Percentiles rank a stretch among this genome's conserved stretches.
Evolutionary conservation across 164 flowering plant genomes (phyloP).

Genomic region (Vitis labrusca): DNA sequence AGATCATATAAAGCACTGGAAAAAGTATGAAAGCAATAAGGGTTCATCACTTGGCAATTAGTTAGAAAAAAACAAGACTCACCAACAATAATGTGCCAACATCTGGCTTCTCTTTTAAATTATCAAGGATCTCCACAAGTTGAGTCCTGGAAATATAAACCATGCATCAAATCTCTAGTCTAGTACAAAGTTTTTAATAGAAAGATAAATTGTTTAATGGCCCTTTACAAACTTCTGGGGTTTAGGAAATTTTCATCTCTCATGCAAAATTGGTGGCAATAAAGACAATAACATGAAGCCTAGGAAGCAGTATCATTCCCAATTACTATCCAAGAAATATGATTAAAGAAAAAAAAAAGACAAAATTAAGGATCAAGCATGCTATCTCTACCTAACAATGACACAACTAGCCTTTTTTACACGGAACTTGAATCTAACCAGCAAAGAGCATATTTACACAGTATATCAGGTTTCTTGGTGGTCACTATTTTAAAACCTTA

Average conservation of each 20-base stretch:
- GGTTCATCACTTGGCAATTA: not conserved
- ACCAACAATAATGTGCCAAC: conserved; percentile 86
- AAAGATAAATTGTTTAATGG: not conserved
- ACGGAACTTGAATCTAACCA: not conserved
- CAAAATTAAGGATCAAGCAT: not conserved
- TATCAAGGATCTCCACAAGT: conserved; percentile 77
- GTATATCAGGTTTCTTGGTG: too few relatives aligned
- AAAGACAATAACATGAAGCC: not conserved
- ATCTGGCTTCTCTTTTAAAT: conserved; percentile 91
- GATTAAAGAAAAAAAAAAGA: not conserved
- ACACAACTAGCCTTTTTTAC: not conserved
- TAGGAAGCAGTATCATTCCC: not conserved
- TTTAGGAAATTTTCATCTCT: not conserved
- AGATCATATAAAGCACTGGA: too few relatives aligned
- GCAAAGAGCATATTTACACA: not conserved
- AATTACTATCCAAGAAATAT: not conserved
- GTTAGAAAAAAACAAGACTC: conserved; percentile 18
- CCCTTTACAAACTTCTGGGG: not conserved
- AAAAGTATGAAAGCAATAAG: not conserved
- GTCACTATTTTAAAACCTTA: too few relatives aligned
- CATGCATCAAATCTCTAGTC: not conserved
- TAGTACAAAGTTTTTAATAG: not conserved
- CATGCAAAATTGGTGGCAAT: not conserved
- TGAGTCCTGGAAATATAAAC: conserved; percentile 61
- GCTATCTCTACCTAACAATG: not conserved